Conservation (phyloP, 179 eudicot genomes). For the Silene coronaria region DNA sequence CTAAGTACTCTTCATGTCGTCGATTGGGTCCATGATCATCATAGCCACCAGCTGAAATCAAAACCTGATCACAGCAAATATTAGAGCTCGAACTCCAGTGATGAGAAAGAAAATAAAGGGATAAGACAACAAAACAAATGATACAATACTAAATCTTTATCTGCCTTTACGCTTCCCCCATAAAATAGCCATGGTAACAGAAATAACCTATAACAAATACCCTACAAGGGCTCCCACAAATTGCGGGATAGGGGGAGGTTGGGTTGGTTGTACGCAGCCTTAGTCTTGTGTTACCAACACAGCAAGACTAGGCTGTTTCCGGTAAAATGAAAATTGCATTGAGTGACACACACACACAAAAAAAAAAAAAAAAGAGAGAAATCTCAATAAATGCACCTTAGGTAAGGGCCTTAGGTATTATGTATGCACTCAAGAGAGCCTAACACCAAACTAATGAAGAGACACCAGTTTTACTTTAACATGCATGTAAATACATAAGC, state of each 20-base stretch:
- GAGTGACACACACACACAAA: too few species aligned
- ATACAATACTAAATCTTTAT: neutral
- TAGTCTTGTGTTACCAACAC: too few species aligned
- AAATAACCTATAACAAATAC: neutral
- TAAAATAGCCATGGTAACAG: neutral
- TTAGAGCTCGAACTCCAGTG: constrained; percentile 16
- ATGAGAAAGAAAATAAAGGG: neutral
- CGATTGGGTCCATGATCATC: constrained; percentile 47
- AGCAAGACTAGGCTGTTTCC: too few species aligned
- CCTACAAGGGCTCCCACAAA: too few species aligned
- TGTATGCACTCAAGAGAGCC: neutral
- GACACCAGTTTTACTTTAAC: neutral
- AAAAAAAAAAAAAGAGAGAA: too few species aligned
- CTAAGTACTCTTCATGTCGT: constrained; percentile 58
- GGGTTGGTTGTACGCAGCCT: too few species aligned
- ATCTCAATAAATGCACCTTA: neutral
- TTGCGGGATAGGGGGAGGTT: too few species aligned
- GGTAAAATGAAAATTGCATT: neutral
- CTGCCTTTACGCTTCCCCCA: neutral
- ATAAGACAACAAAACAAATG: constrained; percentile 8
- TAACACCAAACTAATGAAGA: neutral
- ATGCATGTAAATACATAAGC: neutral
- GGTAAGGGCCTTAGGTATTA: neutral
- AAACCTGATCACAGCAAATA: constrained; percentile 40
- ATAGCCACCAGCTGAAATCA: constrained; percentile 52